Evolutionary conservation across 2,329 filamentous ascomycete species (phyloP).

Genomic region (Raffaelea albimanens): DNA sequence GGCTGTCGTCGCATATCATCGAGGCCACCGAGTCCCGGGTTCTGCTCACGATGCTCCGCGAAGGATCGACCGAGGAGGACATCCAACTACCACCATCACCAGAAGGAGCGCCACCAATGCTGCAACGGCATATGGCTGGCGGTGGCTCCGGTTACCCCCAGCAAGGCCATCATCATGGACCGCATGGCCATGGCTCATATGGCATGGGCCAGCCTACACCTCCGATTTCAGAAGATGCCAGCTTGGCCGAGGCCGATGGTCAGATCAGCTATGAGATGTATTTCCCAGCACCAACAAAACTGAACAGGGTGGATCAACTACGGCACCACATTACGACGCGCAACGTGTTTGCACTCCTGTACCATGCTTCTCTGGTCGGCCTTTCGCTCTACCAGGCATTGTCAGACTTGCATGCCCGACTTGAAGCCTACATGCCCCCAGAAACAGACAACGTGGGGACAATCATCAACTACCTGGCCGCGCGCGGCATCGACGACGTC

Average conservation of each 20-base stretch:
- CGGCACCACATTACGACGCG: conserved; percentile 57
- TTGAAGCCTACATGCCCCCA: conserved; percentile 48
- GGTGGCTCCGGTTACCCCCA: neutral
- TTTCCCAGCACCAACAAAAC: conserved; percentile 46
- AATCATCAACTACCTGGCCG: conserved; percentile 51
- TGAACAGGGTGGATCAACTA: conserved; percentile 37
- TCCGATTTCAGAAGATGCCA: conserved; percentile 34
- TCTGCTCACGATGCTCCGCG: conserved; percentile 42
- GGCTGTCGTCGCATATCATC: conserved; percentile 48
- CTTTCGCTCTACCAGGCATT: conserved; percentile 54
- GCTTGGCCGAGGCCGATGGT: conserved; percentile 35
- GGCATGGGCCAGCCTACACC: conserved; percentile 29
- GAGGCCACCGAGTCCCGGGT: conserved; percentile 46
- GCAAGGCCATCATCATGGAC: conserved; percentile 4
- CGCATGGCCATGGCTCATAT: conserved; percentile 8
- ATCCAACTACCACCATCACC: conserved; percentile 33
- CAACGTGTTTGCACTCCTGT: conserved; percentile 59
- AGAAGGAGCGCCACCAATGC: conserved; percentile 29
- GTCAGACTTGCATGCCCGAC: conserved; percentile 49
- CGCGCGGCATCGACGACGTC: conserved; percentile 53
- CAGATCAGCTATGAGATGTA: conserved; percentile 54
- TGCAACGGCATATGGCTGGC: conserved; percentile 19
- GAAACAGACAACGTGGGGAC: conserved; percentile 47
- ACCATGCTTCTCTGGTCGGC: conserved; percentile 55
- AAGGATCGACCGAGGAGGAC: conserved; percentile 42